phyloP scores from a whole-genome alignment of 2,329 filamentous ascomycete species.

The Plectosphaerella plurivora region DNA sequence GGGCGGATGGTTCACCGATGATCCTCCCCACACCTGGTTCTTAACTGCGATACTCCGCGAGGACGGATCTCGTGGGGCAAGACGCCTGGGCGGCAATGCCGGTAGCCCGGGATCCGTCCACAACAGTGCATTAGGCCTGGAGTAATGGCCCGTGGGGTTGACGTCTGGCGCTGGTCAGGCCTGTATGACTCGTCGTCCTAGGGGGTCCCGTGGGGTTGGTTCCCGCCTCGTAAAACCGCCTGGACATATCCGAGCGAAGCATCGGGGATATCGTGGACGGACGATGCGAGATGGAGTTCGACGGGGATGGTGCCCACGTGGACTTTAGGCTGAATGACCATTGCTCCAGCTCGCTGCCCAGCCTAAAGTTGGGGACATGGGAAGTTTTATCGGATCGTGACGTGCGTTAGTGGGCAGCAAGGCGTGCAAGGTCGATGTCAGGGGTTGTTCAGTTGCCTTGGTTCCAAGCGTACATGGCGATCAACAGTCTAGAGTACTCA shows the following conservation, averaged over 20 bases:
- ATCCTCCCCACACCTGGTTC: not conserved
- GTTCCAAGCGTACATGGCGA: not conserved
- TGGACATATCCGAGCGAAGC: too few relatives aligned
- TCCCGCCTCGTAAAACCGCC: too few relatives aligned
- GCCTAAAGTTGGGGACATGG: not conserved
- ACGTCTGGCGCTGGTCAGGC: too few relatives aligned
- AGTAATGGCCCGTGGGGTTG: not conserved
- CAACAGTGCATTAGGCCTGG: not conserved
- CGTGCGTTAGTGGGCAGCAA: not conserved
- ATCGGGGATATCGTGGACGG: too few relatives aligned
- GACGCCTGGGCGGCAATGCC: not conserved
- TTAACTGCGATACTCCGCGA: constrained; percentile 9
- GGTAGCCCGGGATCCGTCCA: not conserved
- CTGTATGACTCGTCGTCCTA: not conserved
- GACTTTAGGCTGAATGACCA: not conserved
- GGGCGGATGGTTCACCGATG: not conserved
- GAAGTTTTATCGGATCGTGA: not conserved
- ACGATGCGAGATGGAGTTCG: too few relatives aligned
- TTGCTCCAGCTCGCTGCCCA: not conserved
- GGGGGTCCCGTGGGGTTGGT: not conserved
- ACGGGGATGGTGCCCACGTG: too few relatives aligned
- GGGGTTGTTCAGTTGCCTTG: too few relatives aligned
- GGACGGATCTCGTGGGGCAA: not conserved
- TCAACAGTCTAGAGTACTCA: not conserved
- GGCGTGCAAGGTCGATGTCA: not conserved